Base-by-base conservation (phyloP, 768 basidiomycete genomes). In the Lyophyllum decastes region DNA sequence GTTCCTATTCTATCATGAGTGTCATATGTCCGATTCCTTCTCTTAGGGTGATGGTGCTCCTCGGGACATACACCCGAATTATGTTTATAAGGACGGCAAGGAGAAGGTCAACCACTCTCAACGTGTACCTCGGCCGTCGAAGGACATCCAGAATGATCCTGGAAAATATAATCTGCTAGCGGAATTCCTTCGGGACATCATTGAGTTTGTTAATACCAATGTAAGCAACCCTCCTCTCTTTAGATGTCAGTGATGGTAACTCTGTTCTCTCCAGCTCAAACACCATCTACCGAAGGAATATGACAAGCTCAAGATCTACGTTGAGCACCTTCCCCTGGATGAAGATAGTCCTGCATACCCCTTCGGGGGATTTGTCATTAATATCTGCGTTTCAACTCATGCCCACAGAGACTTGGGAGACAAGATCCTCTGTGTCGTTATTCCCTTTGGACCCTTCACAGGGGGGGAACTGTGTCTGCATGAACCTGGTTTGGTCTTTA, bases 291-390 rank as follows among this genome's bases (percentile, higher is more conserved):
- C 68, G 1, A 59, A 65, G 1, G 64, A 65, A 2, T 66, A 57
- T 30, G 48, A 64, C 12, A 38, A 59, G 22, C 52, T 72, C 10
- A 49, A 51, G 3, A 63, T 65, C 4, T 68, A 48, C 34, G 58
- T 58, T 1, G 60, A 67, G 4, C 35, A 38, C 17, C 65, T 63
- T 2, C 71, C 70, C 4, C 43, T 55, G 16, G 59, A 63, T 10
- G 60, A 51, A 4, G 44, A 56, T 1, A 60, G 64, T 1, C 64
- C 65, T 2, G 58, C 55, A 0, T 61, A 66, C 44, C 70, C 69
- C 1, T 73, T 72, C 25, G 55, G 55, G 10, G 68, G 72, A 0
- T 68, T 70, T 43, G 64, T 68, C 0, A 30, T 70, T 17, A 70
- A 72, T 33, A 27, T 70, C 30, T 64, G 67, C 35, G 62, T 68